These are phyloP conservation scores for Tulasnella sp. DNA, from an alignment of 768 basidiomycete genomes.

Conservation along the genomic window DNA sequence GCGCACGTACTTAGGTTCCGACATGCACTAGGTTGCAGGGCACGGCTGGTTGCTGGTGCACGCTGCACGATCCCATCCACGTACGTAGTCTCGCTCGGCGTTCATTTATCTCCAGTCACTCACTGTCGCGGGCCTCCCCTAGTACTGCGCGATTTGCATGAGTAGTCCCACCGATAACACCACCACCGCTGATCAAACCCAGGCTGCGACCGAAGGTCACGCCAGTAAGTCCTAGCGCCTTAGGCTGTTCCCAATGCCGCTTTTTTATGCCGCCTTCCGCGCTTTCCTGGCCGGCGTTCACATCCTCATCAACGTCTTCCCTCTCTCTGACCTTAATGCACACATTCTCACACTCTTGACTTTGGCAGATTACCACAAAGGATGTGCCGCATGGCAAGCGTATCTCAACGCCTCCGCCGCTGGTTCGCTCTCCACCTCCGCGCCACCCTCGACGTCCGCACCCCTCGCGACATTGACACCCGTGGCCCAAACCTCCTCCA, in stretches of 20 bases:
- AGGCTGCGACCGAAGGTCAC: neutral
- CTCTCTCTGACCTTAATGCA: neutral
- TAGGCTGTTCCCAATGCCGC: neutral
- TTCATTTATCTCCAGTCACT: neutral
- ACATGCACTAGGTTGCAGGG: neutral
- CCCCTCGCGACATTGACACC: neutral
- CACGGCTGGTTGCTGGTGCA: conserved; percentile 1
- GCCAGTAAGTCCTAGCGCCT: neutral
- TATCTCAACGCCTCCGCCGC: neutral
- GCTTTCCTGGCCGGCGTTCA: neutral
- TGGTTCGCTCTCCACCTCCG: neutral
- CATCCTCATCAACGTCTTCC: neutral
- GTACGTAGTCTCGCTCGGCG: neutral
- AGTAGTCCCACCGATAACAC: conserved; percentile 5
- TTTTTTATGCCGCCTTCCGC: neutral
- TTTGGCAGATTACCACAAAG: neutral
- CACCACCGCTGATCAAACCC: neutral
- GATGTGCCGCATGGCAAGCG: neutral
- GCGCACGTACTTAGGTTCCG: neutral
- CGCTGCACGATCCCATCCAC: neutral
- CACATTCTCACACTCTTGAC: neutral
- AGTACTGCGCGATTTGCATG: conserved; percentile 9
- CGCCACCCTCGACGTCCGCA: neutral
- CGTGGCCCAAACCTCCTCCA: neutral
- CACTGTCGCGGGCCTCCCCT: neutral